phyloP scores from a whole-genome alignment of 345 rosid species.

The Hibiscus trionum region DNA sequence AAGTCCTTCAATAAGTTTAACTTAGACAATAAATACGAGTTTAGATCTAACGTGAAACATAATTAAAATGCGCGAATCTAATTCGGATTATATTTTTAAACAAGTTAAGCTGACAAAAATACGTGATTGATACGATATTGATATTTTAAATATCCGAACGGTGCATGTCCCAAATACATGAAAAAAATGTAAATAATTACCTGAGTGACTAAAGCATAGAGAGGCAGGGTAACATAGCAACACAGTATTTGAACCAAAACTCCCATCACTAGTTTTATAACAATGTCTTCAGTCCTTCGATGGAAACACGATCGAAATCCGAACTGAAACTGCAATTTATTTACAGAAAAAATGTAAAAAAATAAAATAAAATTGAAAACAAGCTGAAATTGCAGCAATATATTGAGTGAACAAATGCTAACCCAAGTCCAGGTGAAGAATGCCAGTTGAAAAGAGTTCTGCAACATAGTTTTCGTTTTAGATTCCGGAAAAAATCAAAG shows the following conservation, averaged over 20 bases:
- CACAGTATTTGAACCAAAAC: constrained; percentile 39
- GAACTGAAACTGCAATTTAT: constrained; percentile 38
- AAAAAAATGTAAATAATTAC: constrained; percentile 16
- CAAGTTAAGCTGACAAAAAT: too few relatives aligned
- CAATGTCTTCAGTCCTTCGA: constrained; percentile 28
- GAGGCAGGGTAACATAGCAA: constrained; percentile 58
- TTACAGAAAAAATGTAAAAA: background rate
- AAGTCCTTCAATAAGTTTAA: background rate
- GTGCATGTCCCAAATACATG: too few relatives aligned
- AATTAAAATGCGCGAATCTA: too few relatives aligned
- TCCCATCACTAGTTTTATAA: constrained; percentile 42
- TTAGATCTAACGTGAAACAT: too few relatives aligned
- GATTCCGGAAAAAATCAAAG: background rate
- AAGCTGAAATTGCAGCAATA: background rate
- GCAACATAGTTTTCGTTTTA: constrained; percentile 1
- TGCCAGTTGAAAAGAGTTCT: constrained; percentile 88
- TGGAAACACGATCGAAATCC: constrained; percentile 60
- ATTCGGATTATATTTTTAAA: too few relatives aligned
- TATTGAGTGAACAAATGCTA: constrained; percentile 6
- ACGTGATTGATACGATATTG: too few relatives aligned
- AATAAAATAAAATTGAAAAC: background rate
- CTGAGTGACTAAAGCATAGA: constrained; percentile 59
- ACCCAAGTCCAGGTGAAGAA: constrained; percentile 91
- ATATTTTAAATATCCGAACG: too few relatives aligned
- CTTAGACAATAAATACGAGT: too few relatives aligned